Conservation (phyloP, 192 early-diverging fungal genomes). For the Backusella westeae region DNA sequence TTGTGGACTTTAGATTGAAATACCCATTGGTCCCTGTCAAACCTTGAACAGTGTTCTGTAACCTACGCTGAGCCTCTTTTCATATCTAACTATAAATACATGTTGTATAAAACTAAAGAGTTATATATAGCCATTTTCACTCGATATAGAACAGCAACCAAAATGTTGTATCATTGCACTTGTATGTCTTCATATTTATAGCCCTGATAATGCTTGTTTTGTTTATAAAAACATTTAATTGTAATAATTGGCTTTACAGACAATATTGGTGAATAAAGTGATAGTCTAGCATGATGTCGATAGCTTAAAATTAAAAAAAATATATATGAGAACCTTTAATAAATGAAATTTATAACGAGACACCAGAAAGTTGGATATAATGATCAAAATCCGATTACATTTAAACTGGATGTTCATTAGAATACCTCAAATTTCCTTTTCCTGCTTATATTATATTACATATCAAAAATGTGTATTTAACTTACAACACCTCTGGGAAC, state of each 20-base stretch:
- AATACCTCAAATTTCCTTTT: background rate
- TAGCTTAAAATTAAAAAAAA: background rate
- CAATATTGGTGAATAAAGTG: background rate
- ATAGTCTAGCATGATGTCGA: too few species aligned
- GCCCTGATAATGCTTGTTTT: too few species aligned
- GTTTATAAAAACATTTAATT: background rate
- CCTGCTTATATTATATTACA: background rate
- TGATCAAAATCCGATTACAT: background rate
- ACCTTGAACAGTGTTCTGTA: background rate
- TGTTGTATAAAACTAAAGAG: too few species aligned
- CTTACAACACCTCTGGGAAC: background rate
- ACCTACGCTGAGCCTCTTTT: background rate
- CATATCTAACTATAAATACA: background rate
- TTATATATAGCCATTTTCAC: background rate
- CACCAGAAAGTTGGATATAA: background rate
- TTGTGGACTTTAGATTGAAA: background rate
- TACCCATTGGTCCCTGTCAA: background rate
- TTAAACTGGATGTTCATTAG: background rate
- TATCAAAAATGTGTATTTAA: background rate
- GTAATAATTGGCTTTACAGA: background rate
- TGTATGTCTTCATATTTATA: background rate
- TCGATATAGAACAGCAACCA: background rate
- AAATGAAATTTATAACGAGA: background rate
- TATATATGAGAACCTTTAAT: background rate
- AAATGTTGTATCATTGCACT: background rate